Conservation (phyloP, 116 monocot genomes). For the Phalaenopsis hybrid region DNA sequence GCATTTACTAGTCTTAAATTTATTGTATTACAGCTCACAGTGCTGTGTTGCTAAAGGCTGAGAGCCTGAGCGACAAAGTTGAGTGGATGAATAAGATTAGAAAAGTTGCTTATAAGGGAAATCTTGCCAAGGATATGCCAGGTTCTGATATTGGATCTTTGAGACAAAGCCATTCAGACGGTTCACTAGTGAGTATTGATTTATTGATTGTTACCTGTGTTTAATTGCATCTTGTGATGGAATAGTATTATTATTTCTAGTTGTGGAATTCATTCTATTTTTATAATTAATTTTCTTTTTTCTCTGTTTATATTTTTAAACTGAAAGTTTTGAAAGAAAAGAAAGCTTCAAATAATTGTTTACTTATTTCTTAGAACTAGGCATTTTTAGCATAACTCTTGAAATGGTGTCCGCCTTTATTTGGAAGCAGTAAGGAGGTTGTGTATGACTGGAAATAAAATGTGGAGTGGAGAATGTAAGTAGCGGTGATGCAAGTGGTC, state of each 20-base stretch:
- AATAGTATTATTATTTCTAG: neutral
- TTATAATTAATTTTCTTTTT: neutral
- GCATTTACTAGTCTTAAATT: neutral
- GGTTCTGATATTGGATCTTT: constrained; percentile 52
- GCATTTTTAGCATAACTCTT: neutral
- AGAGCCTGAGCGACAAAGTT: constrained; percentile 71
- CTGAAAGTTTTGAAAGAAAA: neutral
- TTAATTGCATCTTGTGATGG: neutral
- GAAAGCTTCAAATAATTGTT: neutral
- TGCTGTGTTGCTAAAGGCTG: constrained; percentile 78
- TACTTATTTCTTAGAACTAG: neutral
- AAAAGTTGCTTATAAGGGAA: constrained; percentile 62
- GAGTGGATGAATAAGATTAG: constrained; percentile 80
- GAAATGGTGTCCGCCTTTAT: too few relatives aligned
- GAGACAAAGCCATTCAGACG: constrained; percentile 84
- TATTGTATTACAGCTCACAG: constrained; percentile 62
- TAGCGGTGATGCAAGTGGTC: too few relatives aligned
- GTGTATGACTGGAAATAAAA: too few relatives aligned
- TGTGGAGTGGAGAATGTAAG: too few relatives aligned
- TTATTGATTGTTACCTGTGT: neutral
- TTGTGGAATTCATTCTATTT: neutral
- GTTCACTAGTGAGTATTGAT: constrained; percentile 61
- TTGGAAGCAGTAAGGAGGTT: too few relatives aligned
- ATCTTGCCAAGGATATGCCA: constrained; percentile 29
- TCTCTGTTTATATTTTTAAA: neutral